Conservation (phyloP, 257 asterid species). For the Nicotiana knightiana region DNA sequence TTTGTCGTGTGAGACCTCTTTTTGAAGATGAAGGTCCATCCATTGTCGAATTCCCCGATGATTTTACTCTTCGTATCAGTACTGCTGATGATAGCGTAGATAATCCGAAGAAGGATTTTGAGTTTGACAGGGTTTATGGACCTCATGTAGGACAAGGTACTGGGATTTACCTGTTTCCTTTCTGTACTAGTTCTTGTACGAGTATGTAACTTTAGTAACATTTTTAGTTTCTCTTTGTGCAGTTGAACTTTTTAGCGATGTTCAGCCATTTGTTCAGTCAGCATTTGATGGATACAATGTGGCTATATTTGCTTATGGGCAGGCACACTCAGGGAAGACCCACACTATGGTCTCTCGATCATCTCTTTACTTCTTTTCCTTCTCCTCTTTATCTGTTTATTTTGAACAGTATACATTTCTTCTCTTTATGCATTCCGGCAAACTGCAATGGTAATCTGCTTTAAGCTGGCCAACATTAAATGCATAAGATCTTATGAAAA, state of each 20-base stretch:
- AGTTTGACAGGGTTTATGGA: slow-evolving; percentile 95
- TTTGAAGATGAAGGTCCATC: slow-evolving; percentile 92
- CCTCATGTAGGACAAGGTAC: slow-evolving; percentile 98
- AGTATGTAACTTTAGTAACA: slow-evolving; percentile 26
- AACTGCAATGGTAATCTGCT: not conserved
- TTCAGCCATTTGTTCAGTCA: slow-evolving; percentile 98
- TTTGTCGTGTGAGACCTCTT: slow-evolving; percentile 90
- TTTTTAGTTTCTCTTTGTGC: slow-evolving; percentile 32
- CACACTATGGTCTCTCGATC: slow-evolving; percentile 76
- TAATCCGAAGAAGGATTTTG: slow-evolving; percentile 94
- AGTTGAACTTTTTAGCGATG: slow-evolving; percentile 86
- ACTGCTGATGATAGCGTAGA: slow-evolving; percentile 68
- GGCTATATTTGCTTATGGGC: slow-evolving; percentile 83
- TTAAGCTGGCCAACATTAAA: not conserved
- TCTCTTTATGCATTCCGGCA: not conserved
- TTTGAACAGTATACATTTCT: not conserved
- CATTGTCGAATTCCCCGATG: slow-evolving; percentile 86
- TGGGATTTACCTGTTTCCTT: slow-evolving; percentile 4
- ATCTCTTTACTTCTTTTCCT: slow-evolving; percentile 17
- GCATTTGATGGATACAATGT: slow-evolving; percentile 98
- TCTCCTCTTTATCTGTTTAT: slow-evolving; percentile 5
- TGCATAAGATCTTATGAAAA: slow-evolving; percentile 1
- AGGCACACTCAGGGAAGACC: slow-evolving; percentile 83
- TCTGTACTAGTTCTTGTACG: slow-evolving; percentile 17
- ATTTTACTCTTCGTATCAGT: slow-evolving; percentile 60